Evolutionary conservation across 2,329 filamentous ascomycete genomes (phyloP).

Genomic region (Penicillium crustosum): DNA sequence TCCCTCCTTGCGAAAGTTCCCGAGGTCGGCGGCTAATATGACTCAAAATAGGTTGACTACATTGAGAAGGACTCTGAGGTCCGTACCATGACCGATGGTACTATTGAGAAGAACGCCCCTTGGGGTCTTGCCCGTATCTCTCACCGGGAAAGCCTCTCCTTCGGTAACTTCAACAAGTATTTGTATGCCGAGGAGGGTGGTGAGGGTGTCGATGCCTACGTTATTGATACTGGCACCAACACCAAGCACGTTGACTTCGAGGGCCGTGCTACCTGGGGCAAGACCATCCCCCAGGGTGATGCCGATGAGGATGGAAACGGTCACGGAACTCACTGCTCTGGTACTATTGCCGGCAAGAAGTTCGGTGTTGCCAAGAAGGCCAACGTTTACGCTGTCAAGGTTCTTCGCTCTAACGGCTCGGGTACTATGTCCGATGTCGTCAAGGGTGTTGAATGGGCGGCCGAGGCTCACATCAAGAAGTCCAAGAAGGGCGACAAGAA

Average conservation of each 20-base stretch:
- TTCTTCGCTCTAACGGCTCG: slow-evolving; percentile 93
- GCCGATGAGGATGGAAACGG: slow-evolving; percentile 92
- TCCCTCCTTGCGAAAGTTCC: not conserved
- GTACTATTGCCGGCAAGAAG: slow-evolving; percentile 96
- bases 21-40: slow-evolving; percentile 10
- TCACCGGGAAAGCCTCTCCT: slow-evolving; percentile 81
- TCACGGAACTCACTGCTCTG: slow-evolving; percentile 98
- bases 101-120: slow-evolving; percentile 85
- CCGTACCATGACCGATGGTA: slow-evolving; percentile 64
- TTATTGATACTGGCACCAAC: slow-evolving; percentile 98
- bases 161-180: slow-evolving; percentile 98
- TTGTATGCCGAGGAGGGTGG: slow-evolving; percentile 85
- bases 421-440: slow-evolving; percentile 99
- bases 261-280: slow-evolving; percentile 92
- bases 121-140: slow-evolving; percentile 99
- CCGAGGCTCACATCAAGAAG: slow-evolving; percentile 73
- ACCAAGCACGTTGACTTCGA: slow-evolving; percentile 93
- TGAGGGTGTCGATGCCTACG: slow-evolving; percentile 97
- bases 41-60: slow-evolving; percentile 73
- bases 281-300: slow-evolving; percentile 86
- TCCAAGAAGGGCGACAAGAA: slow-evolving; percentile 82
- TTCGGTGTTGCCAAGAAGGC: slow-evolving; percentile 99
- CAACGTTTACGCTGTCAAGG: slow-evolving; percentile 94
- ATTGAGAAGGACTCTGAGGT: slow-evolving; percentile 94
- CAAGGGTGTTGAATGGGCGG: slow-evolving; percentile 95